Percentiles rank a stretch among this genome's conserved stretches.
Evolutionary conservation across 805 yeast species (phyloP).

Genomic region (Saccharomycopsis synnaedendra): DNA sequence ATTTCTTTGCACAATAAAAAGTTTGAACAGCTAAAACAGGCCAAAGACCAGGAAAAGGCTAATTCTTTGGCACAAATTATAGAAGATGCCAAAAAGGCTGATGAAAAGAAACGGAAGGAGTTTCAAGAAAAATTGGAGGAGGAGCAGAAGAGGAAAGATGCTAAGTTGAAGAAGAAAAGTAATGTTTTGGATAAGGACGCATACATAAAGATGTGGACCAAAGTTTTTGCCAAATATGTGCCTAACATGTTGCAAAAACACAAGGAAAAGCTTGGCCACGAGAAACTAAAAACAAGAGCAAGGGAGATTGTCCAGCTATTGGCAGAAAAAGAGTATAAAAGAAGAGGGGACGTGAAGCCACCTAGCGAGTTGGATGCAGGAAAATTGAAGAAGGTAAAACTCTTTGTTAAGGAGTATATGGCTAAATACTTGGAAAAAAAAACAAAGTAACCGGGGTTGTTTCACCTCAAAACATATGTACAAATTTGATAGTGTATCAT

Average conservation of each 20-base stretch:
- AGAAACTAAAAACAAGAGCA: conserved; percentile 64
- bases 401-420: conserved; percentile 55
- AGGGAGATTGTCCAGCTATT: conserved; percentile 62
- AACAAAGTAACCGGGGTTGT: not conserved
- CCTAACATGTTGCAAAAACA: conserved; percentile 70
- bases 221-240: conserved; percentile 55
- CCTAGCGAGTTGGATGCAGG: conserved; percentile 51
- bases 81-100: not conserved
- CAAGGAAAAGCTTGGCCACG: conserved; percentile 58
- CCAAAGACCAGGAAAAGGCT: no score
- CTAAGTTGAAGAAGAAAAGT: conserved; percentile 18
- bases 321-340: conserved; percentile 54
- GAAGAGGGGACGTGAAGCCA: conserved; percentile 29
- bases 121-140: conserved; percentile 14
- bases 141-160: conserved; percentile 20
- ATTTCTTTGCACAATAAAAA: not conserved
- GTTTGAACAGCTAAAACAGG: no score
- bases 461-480: no score
- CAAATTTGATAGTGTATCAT: no score
- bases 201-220: conserved; percentile 23
- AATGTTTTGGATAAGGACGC: conserved; percentile 19
- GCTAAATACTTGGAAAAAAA: conserved; percentile 31
- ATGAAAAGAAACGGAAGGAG: not conserved
- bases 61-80: not conserved
- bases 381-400: conserved; percentile 58